Percentiles rank a stretch among this genome's conserved stretches.
Conservation (phyloP, 2,329 filamentous ascomycete genomes). For the Pseudogymnoascus sp. region DNA sequence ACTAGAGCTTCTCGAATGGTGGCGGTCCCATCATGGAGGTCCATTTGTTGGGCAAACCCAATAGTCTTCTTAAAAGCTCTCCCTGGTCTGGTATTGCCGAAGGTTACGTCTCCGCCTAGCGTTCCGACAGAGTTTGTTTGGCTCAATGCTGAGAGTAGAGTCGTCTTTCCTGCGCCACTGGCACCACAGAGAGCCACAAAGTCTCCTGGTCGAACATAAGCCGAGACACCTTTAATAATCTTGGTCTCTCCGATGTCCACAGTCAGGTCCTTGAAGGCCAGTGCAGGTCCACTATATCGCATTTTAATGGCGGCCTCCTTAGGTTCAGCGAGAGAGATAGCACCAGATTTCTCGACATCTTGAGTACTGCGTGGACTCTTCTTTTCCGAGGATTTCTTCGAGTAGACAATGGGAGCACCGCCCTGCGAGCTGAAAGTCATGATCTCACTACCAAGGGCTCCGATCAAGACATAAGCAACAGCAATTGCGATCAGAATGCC, state of each 20-base stretch:
- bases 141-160: conserved; percentile 44
- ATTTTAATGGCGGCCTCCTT: neutral
- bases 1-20: conserved; percentile 83
- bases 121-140: too few relatives aligned
- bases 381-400: neutral
- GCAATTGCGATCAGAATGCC: conserved; percentile 35
- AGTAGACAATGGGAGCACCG: neutral
- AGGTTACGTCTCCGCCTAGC: too few relatives aligned
- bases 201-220: conserved; percentile 69
- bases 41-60: conserved; percentile 86
- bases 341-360: conserved; percentile 11
- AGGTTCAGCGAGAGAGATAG: neutral
- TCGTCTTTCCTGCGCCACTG: conserved; percentile 76
- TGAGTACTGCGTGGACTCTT: conserved; percentile 11
- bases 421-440: conserved; percentile 24
- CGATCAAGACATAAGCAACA: conserved; percentile 37
- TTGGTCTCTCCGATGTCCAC: conserved; percentile 64
- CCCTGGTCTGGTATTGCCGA: neutral
- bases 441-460: conserved; percentile 42
- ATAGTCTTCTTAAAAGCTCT: conserved; percentile 71
- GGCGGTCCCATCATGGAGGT: conserved; percentile 73
- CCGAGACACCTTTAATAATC: conserved; percentile 53
- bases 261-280: conserved; percentile 35
- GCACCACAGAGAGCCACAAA: conserved; percentile 55
- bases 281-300: conserved; percentile 13